Evolutionary conservation across 192 early-diverging fungal species (phyloP), one percentile per base, ranked within the genome.

Genomic region (Podila clonocystis): DNA sequence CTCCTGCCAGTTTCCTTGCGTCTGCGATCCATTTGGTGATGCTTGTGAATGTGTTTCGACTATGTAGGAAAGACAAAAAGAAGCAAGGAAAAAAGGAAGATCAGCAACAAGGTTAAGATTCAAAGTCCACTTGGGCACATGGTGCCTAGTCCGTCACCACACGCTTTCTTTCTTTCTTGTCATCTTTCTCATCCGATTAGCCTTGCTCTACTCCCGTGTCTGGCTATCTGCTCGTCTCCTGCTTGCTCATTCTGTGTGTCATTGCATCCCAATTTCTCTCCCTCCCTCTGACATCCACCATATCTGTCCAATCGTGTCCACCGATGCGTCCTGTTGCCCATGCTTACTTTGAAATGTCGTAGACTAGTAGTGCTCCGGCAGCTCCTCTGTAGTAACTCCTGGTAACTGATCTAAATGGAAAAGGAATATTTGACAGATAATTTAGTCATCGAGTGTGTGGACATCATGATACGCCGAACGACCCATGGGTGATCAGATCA

Each of bases 371-470:
- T 24, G 91, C 93, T 48, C 93, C 94, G 13, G 91, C 91, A 38
- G 94, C 92, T 45, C 94, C 94, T 75, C 94, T 88, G 68, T 94
- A 95, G 67, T 95, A 95, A 80, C 91, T 93, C 58, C 88, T 85
- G 5, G 94, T 95, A 22, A 95, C 91, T 66, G 88, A 93, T 85
- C 77, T 92, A 76, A 59, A 87, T 7, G 0, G 0, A 82, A 73
- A 65, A 65, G 31, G 17, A 12, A 61, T 50, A 75, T 63, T 50
- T 13, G 29, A 28, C 33, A 61, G 52, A 80, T 1, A 33, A 38
- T 33, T 73, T 62, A 62, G 50, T 11, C 8, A 6, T n/a, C n/a
- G n/a, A n/a, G n/a, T n/a, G n/a, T n/a, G n/a, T n/a, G n/a, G n/a
- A n/a, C n/a, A n/a, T n/a, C 17, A 55, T 24, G 24, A n/a, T 9